Base-by-base conservation (phyloP, 306 rosid genomes). In the Sicyos baderoa region DNA sequence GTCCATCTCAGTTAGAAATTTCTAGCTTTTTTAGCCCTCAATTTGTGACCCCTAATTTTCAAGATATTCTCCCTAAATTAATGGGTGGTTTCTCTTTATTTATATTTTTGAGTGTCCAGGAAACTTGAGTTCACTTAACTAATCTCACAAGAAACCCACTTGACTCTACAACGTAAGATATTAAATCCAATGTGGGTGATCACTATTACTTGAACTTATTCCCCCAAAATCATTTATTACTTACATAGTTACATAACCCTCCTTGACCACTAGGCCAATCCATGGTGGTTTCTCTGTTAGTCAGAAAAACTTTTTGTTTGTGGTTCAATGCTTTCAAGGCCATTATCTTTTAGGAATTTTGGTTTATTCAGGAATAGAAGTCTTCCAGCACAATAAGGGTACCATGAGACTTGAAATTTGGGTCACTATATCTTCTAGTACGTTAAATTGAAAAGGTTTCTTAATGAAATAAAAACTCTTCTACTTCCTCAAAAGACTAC, bases 341-440 rank as follows among this genome's bases (percentile, higher is more conserved):
- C 16, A 59, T 19, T 29, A 40, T n/a, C 4, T 35, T 8, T 61
- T 0, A 61, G 49, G 15, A 40, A 17, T 3, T 35, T 61, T 61
- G 17, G 18, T 9, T 37, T n/a, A 35, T 61, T 16, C 49, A 17
- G 68, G 68, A 35, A 61, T 61, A n/a, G 68, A n/a, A 35, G 4
- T 9, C 49, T 9, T 61, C n/a, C 68, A 37, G 68, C 68, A 37
- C 7, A 37, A 19, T 35, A n/a, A n/a, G 68, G 49, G 16, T 9
- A 18, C 25, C 25, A 0, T 61, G 27, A 61, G 17, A 17, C 16
- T 0, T 61, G 27, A 61, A 61, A 17, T 61, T 35, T 35, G 15
- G 68, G 25, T 61, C 68, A 9, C 48, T 17, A n/a, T 61, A 61
- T 61, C 66, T 59, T 32, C 51, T 9, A 13, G 69, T 62, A 21